Evolutionary conservation across 2,329 filamentous ascomycete genomes (phyloP).

Genomic region (Epichloe scottii): DNA sequence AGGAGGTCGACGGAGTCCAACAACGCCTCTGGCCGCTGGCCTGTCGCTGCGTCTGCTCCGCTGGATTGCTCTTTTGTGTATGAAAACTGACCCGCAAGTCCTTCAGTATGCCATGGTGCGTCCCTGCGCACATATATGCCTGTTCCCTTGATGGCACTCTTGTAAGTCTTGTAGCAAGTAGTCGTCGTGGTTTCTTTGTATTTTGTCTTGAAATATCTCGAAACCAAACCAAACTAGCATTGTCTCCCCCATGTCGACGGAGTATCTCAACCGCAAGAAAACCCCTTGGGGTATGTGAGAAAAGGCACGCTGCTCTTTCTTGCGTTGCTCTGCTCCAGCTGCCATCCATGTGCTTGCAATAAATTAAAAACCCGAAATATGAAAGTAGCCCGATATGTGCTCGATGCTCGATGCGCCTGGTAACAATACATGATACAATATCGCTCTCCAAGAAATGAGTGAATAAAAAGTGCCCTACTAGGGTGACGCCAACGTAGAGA

Average conservation of each 20-base stretch:
- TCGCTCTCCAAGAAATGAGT: neutral
- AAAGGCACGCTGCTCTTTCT: conserved; percentile 4
- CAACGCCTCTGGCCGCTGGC: neutral
- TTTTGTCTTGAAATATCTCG: too few relatives aligned
- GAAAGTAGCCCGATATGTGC: neutral
- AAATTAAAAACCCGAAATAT: neutral
- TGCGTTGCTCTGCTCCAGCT: conserved; percentile 2
- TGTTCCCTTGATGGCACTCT: neutral
- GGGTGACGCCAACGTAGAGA: neutral
- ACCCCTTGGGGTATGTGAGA: conserved; percentile 5
- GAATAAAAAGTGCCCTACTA: neutral
- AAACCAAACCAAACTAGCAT: neutral
- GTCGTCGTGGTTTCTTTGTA: too few relatives aligned
- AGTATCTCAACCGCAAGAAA: too few relatives aligned
- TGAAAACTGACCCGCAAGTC: too few relatives aligned
- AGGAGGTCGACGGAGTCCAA: neutral
- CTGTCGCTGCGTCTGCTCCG: neutral
- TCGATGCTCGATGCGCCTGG: neutral
- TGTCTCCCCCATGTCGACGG: too few relatives aligned
- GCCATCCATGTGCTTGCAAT: conserved; percentile 1
- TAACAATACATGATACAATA: neutral
- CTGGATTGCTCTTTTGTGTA: too few relatives aligned
- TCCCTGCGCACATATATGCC: conserved; percentile 2
- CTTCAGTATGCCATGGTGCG: neutral
- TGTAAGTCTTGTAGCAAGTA: too few relatives aligned